phyloP scores from a whole-genome alignment of 352 stramenopile species.

The Globisporangium mamillatum region DNA sequence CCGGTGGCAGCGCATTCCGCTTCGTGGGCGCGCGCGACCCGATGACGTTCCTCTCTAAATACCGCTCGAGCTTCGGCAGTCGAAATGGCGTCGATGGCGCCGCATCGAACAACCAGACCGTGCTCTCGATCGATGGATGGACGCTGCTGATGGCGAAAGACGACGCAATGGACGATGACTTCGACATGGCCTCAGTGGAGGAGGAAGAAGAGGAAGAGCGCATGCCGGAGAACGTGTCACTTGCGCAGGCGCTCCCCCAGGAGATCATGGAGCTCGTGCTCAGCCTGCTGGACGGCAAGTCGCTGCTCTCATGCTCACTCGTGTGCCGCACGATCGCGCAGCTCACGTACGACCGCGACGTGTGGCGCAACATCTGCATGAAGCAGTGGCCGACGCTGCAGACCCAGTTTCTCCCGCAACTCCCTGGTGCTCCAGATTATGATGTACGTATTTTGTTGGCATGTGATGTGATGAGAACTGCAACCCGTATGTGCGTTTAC shows the following conservation, averaged over 20 bases:
- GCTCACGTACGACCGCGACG: constrained; percentile 51
- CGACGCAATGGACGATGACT: background rate
- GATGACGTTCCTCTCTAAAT: constrained; percentile 29
- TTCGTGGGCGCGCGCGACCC: constrained; percentile 19
- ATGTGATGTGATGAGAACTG: too few species aligned
- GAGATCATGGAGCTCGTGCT: constrained; percentile 53
- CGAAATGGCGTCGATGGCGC: background rate
- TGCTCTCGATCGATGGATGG: constrained; percentile 13
- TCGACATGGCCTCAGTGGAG: constrained; percentile 24
- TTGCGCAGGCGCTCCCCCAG: constrained; percentile 45
- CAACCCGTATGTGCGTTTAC: too few species aligned
- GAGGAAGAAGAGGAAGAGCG: background rate
- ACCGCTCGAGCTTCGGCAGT: constrained; percentile 22
- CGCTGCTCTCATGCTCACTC: constrained; percentile 45
- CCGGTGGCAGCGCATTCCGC: constrained; percentile 5
- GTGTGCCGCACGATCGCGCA: constrained; percentile 42
- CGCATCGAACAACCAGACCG: constrained; percentile 4
- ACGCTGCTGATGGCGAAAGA: constrained; percentile 11
- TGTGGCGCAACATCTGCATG: constrained; percentile 71
- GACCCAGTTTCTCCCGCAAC: constrained; percentile 55
- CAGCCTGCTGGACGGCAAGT: constrained; percentile 48
- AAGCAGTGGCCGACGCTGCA: constrained; percentile 53
- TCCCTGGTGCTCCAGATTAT: constrained; percentile 73
- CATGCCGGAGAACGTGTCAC: constrained; percentile 13
- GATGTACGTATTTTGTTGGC: constrained; percentile 38